Base-by-base conservation (phyloP, 345 rosid species). In the Passiflora organensis region DNA sequence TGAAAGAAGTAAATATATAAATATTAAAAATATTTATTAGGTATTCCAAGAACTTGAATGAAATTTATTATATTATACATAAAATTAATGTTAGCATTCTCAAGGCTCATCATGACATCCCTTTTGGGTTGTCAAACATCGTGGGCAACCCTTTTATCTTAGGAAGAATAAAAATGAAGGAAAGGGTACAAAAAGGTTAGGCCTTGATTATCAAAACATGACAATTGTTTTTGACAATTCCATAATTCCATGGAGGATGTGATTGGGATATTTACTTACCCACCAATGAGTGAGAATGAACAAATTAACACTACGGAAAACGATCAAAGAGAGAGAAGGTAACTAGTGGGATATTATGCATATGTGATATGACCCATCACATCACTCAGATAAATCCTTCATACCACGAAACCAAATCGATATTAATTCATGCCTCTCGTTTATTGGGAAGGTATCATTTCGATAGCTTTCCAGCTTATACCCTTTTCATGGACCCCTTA, bases 201-300 rank as follows among this genome's bases (percentile, higher is more conserved):
- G 28, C 39, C 41, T 13, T 25, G 5, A 37, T 54, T 37, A 19
- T 36, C 4, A 4, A 18, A n/a, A n/a, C n/a, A 0, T 13, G 25
- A 17, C 16, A 20, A 23, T 54, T 25, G 17, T 21, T n/a, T 3
- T 20, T 18, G 13, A 53, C 58, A 56, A 24, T 28, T 47, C 18
- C 41, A 57, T 49, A 32, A 24, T 13, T 11, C 5, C 34, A 8
- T n/a, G n/a, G n/a, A n/a, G n/a, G n/a, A n/a, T n/a, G 14, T 43
- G 73, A 71, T 68, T 17, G 51, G 17, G 71, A 71, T 67, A 67
- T 60, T 64, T 67, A 75, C 68, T 71, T 13, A 64, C 62, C 60
- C 13, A 59, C 60, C 13, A 28, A 28, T 28, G 3, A 28, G 34
- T 28, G 34, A 28, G n/a, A n/a, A n/a, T 52, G 32, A 11, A 48